Base-by-base conservation (phyloP, 352 stramenopile genomes). In the Lagenidium giganteum region DNA sequence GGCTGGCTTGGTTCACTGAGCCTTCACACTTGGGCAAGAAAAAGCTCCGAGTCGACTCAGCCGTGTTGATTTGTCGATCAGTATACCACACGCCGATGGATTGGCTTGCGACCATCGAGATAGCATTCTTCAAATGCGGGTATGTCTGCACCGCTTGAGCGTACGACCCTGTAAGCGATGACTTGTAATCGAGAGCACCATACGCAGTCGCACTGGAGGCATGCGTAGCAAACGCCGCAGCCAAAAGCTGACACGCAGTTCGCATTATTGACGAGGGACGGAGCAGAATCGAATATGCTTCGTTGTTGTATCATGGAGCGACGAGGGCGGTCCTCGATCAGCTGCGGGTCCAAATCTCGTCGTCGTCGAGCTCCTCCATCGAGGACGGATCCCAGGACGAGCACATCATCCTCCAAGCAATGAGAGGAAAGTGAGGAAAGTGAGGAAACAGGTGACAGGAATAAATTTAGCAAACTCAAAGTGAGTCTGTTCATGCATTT, bases 21-120 rank as follows among this genome's bases (percentile, higher is more conserved):
- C 42, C 20, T 42, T 17, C 32, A 14, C 14, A 50, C 31, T 32
- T 50, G 16, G 17, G 20, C 8, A 8, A 13, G 30, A 31, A 41
- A 30, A 38, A 38, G 32, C 16, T 18, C 11, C 11, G 11, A 20
- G 32, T 18, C 11, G 16, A 13, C 11, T 13, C 32, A 20, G 32
- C 11, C 32, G 16, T 5, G 42, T 50, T 13, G 42, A 14, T 12
- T 42, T 50, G 42, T 40, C 36, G 42, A 18, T 50, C 42, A 14
- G 30, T 50, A 21, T 25, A 50, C 42, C 42, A 50, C 42, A 23
- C n/a, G 1, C 11, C 32, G 16, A 38, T 38, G 11, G 32, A 18
- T 18, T 38, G 32, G 11, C 32, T 18, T 38, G 32, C 32, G 11
- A 38, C 32, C 32, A 38, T 38, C 32, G 32, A 20, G 32, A 38